Conservation (phyloP, 1,284 basidiomycete species). For the Sporisorium exsertum region DNA sequence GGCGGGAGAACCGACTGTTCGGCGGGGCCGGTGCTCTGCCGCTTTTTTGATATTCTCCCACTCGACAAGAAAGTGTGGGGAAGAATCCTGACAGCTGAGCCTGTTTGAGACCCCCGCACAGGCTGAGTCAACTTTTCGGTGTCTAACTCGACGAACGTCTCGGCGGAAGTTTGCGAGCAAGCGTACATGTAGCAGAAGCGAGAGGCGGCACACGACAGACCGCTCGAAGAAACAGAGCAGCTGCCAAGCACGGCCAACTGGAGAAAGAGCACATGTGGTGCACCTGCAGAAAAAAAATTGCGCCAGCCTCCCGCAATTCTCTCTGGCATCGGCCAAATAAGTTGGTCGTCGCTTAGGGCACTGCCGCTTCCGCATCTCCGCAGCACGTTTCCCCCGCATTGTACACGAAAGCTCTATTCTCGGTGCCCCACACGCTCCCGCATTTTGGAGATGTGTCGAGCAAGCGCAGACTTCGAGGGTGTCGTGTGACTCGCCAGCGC, state of each 20-base stretch:
- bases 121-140: not conserved
- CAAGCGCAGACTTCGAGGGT: not conserved
- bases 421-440: not conserved
- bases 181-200: not conserved
- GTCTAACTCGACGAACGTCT: too few species aligned
- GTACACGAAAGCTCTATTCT: not conserved
- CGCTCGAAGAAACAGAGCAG: not conserved
- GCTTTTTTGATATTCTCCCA: not conserved
- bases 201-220: conserved; percentile 5
- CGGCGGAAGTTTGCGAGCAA: conserved; percentile 5
- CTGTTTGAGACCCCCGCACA: too few species aligned
- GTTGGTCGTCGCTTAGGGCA: not conserved
- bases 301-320: conserved; percentile 8
- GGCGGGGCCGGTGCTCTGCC: not conserved
- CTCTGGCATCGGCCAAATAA: not conserved
- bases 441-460: not conserved
- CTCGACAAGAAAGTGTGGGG: not conserved
- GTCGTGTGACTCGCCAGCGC: not conserved
- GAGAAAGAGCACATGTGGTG: not conserved
- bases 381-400: not conserved
- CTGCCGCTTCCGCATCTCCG: not conserved
- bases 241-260: conserved; percentile 2
- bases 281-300: not conserved
- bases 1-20: too few species aligned
- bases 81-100: not conserved